phyloP scores from a whole-genome alignment of 2,329 filamentous ascomycete genomes.

The Phyllosticta capitalensis region DNA sequence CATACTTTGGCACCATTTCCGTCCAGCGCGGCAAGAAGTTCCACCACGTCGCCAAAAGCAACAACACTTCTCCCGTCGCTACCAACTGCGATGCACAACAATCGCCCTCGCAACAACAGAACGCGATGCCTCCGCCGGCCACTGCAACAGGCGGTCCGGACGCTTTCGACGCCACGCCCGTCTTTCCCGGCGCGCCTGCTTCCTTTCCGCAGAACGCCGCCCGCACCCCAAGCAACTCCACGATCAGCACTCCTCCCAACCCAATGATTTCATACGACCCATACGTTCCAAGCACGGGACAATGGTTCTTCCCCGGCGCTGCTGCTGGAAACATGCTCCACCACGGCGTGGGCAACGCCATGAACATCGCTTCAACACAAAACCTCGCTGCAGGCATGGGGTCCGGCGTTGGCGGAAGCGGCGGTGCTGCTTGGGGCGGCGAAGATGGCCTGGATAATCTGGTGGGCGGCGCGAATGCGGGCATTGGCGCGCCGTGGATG shows the following conservation, averaged over 20 bases:
- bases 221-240: background rate
- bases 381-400: slow-evolving; percentile 4
- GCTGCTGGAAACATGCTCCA: background rate
- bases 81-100: background rate
- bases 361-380: no score
- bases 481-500: slow-evolving; percentile 23
- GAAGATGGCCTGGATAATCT: slow-evolving; percentile 13
- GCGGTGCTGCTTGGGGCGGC: background rate
- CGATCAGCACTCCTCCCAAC: slow-evolving; percentile 1
- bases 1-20: slow-evolving; percentile 34
- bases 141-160: slow-evolving; percentile 10
- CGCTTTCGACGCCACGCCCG: slow-evolving; percentile 13
- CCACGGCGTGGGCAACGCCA: background rate
- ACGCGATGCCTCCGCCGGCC: background rate
- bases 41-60: background rate
- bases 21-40: slow-evolving; percentile 22
- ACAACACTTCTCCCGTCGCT: background rate
- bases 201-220: slow-evolving; percentile 11
- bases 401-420: slow-evolving; percentile 13
- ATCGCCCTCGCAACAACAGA: background rate
- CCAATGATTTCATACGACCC: slow-evolving; percentile 5
- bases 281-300: background rate
- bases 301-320: background rate
- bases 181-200: slow-evolving; percentile 11
- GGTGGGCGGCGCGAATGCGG: slow-evolving; percentile 17